Evolutionary conservation across 208 protist genomes (phyloP).

Genomic region (Herpetomonas muscarum): DNA sequence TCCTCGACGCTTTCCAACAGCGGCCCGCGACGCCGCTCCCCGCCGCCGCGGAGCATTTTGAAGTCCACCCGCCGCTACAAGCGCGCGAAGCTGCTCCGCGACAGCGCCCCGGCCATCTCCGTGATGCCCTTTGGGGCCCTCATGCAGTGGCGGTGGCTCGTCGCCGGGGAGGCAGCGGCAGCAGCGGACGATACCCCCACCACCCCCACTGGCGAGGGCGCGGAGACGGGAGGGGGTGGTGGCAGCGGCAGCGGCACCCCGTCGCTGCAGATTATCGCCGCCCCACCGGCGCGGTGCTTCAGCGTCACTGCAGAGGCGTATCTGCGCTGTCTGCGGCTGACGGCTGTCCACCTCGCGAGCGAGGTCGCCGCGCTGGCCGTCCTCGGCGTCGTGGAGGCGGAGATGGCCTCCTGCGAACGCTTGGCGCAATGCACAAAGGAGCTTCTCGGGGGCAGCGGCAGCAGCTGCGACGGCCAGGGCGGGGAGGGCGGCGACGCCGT

Average conservation of each 20-base stretch:
- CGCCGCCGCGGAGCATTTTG: slow-evolving; percentile 1
- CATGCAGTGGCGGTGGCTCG: slow-evolving; percentile 29
- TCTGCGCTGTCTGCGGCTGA: background rate
- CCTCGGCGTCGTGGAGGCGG: background rate
- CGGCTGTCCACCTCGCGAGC: slow-evolving; percentile 6
- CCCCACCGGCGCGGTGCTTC: background rate
- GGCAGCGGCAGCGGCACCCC: background rate
- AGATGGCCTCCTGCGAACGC: background rate
- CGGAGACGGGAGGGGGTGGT: background rate
- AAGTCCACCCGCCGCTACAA: background rate
- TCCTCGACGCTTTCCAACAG: too few species aligned
- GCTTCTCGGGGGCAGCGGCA: too few species aligned
- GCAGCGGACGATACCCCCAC: too few species aligned
- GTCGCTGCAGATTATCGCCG: background rate
- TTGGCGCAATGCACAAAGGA: too few species aligned
- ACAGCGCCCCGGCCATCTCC: slow-evolving; percentile 10
- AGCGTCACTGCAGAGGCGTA: slow-evolving; percentile 5
- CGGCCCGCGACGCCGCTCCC: too few species aligned
- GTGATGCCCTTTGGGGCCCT: slow-evolving; percentile 27
- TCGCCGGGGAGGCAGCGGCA: slow-evolving; percentile 18
- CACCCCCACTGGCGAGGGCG: too few species aligned
- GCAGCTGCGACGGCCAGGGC: background rate
- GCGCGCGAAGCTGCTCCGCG: slow-evolving; percentile 1
- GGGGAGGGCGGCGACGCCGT: background rate
- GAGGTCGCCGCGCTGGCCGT: slow-evolving; percentile 12